phyloP scores from a whole-genome alignment of 768 basidiomycete species.

The Russula sp. region DNA sequence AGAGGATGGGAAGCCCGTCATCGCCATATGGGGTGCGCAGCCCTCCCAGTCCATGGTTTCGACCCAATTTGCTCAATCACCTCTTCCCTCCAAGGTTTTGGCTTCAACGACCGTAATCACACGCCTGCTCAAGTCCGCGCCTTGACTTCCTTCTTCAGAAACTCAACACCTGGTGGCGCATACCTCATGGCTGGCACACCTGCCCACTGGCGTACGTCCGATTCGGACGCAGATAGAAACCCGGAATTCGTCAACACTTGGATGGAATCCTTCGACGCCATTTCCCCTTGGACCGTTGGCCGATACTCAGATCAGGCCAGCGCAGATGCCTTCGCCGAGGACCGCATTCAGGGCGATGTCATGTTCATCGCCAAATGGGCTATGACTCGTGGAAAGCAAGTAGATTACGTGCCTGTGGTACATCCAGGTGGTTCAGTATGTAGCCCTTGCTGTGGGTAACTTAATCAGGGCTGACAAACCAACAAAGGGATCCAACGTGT shows the following conservation, averaged over 20 bases:
- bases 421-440: conserved; percentile 77
- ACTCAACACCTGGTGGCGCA: conserved; percentile 60
- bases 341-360: conserved; percentile 56
- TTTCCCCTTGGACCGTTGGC: conserved; percentile 81
- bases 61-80: background rate
- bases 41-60: background rate
- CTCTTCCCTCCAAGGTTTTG: conserved; percentile 45
- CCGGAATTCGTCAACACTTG: conserved; percentile 60
- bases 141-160: conserved; percentile 50
- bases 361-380: conserved; percentile 45
- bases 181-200: conserved; percentile 69
- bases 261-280: conserved; percentile 71
- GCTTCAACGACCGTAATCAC: conserved; percentile 54
- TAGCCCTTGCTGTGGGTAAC: conserved; percentile 17
- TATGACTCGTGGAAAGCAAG: conserved; percentile 34
- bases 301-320: conserved; percentile 52
- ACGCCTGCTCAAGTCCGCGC: conserved; percentile 51
- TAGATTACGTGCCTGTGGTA: conserved; percentile 81
- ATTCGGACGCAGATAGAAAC: conserved; percentile 62
- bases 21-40: conserved; percentile 60
- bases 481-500: conserved; percentile 59
- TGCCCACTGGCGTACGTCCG: conserved; percentile 67
- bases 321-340: conserved; percentile 56
- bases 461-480: background rate
- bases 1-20: conserved; percentile 62